These are phyloP conservation scores for Ilyonectria destructans DNA, from an alignment of 2,329 filamentous ascomycete species.

Conservation along the genomic window DNA sequence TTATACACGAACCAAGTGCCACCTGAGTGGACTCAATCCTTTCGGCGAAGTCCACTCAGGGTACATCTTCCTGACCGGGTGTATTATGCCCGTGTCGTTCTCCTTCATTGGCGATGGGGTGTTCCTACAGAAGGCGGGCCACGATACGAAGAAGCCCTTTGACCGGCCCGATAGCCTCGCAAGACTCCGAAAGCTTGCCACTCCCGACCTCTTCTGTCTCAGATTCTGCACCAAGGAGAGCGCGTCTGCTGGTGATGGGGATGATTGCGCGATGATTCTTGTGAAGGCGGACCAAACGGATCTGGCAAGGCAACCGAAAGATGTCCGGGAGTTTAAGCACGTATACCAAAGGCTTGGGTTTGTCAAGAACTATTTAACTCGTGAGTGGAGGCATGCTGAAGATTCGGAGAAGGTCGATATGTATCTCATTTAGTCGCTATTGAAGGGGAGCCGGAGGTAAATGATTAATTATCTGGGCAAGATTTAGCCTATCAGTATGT, in stretches of 20 bases:
- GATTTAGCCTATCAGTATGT: no score
- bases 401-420: conserved; percentile 8
- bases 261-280: conserved; percentile 8
- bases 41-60: conserved; percentile 41
- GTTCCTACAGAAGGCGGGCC: conserved; percentile 29
- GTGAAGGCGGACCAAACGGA: background rate
- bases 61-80: conserved; percentile 42
- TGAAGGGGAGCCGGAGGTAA: no score
- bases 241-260: background rate
- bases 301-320: conserved; percentile 1
- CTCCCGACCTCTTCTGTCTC: background rate
- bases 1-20: conserved; percentile 32
- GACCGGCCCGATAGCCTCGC: conserved; percentile 37
- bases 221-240: conserved; percentile 2
- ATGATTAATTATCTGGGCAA: no score
- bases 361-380: background rate
- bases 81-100: conserved; percentile 31
- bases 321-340: conserved; percentile 5
- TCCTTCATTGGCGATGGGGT: conserved; percentile 3
- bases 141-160: conserved; percentile 12
- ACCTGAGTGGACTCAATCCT: conserved; percentile 22
- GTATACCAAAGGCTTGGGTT: conserved; percentile 13
- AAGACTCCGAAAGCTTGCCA: background rate
- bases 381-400: background rate
- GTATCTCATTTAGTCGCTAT: background rate